phyloP scores from a whole-genome alignment of 1,139 yeast species.

The Yamadazyma trypodendri region DNA sequence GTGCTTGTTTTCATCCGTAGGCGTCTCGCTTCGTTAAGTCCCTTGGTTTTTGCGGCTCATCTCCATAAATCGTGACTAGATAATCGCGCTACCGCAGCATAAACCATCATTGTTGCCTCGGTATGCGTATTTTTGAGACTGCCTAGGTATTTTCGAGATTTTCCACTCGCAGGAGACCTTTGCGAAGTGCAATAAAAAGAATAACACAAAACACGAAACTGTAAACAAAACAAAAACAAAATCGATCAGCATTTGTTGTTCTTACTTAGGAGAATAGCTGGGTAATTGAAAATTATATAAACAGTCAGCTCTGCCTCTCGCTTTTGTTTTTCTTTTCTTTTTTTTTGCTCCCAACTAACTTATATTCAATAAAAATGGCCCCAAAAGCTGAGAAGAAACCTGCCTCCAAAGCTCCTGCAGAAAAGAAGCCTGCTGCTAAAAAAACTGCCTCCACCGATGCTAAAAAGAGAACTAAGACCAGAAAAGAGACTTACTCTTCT shows the following conservation, averaged over 20 bases:
- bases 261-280: neutral
- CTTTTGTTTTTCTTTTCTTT: conserved; percentile 1
- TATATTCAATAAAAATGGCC: conserved; percentile 61
- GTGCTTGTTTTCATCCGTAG: neutral
- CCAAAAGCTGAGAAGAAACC: conserved; percentile 98
- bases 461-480: conserved; percentile 94
- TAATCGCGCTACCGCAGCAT: neutral
- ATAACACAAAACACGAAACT: neutral
- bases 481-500: conserved; percentile 99
- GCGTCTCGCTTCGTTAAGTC: neutral
- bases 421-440: conserved; percentile 94
- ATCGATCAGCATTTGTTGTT: no score
- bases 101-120: neutral
- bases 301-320: neutral
- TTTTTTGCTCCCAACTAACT: neutral
- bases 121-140: neutral
- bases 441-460: conserved; percentile 83
- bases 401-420: conserved; percentile 98
- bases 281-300: conserved; percentile 3
- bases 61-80: neutral
- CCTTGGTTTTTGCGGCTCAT: conserved; percentile 1
- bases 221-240: conserved; percentile 1
- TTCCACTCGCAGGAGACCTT: neutral
- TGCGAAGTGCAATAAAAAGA: conserved; percentile 1
- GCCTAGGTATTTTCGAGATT: conserved; percentile 1